A percentile compares a stretch with the other conserved stretches of the same genome.
Evolutionary conservation across 2,329 filamentous ascomycete species (phyloP).

Genomic region (Corniculantispora saksenae): DNA sequence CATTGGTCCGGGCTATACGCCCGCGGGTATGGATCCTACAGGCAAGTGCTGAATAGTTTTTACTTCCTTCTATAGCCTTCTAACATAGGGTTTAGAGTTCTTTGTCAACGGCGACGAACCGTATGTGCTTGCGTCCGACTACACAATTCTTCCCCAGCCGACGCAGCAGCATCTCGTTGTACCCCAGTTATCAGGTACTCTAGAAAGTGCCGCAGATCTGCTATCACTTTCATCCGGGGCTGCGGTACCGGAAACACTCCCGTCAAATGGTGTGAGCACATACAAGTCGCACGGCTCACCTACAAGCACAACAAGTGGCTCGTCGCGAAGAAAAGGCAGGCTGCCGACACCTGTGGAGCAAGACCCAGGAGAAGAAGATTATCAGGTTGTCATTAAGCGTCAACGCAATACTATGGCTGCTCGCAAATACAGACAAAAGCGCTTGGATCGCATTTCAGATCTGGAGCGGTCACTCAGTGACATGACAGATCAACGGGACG

Average conservation of each 20-base stretch:
- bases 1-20: constrained; percentile 13
- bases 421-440: constrained; percentile 69
- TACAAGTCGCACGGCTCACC: constrained; percentile 19
- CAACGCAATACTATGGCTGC: constrained; percentile 72
- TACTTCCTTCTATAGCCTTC: neutral
- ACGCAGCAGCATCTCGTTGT: constrained; percentile 12
- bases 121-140: constrained; percentile 18
- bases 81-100: constrained; percentile 1
- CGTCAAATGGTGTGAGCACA: neutral
- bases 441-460: constrained; percentile 64
- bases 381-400: constrained; percentile 52
- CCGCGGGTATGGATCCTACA: constrained; percentile 18
- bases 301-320: constrained; percentile 4
- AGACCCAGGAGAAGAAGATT: constrained; percentile 25
- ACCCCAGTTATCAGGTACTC: constrained; percentile 10
- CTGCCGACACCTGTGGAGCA: constrained; percentile 24
- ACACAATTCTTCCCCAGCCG: constrained; percentile 13
- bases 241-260: neutral
- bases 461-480: constrained; percentile 61
- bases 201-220: constrained; percentile 5
- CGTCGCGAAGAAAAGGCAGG: constrained; percentile 1
- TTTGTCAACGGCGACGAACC: constrained; percentile 16
- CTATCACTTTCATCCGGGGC: neutral
- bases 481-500: constrained; percentile 63
- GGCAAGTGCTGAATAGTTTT: neutral